These are phyloP conservation scores for Polychaeton citri DNA, from an alignment of 2,329 filamentous ascomycete species.

Conservation along the genomic window DNA sequence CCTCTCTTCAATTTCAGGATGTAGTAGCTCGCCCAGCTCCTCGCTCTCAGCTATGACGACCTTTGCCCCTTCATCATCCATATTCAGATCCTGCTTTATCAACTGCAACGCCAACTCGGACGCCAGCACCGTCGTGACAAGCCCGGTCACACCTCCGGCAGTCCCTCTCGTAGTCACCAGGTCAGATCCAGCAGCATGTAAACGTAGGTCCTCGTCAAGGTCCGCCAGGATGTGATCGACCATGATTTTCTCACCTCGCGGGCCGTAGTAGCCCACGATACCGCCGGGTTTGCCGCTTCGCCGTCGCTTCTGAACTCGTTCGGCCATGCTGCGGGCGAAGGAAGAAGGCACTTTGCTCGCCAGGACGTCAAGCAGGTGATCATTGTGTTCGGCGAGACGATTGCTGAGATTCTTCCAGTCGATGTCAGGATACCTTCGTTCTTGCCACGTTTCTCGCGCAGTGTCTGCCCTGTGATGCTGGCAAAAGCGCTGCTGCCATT, in stretches of 20 bases:
- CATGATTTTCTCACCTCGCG: constrained; percentile 21
- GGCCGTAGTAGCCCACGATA: constrained; percentile 22
- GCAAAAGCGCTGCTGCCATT: constrained; percentile 22
- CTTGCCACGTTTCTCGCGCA: constrained; percentile 16
- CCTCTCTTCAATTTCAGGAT: neutral
- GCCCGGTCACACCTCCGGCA: constrained; percentile 22
- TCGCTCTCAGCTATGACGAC: constrained; percentile 14
- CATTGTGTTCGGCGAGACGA: constrained; percentile 15
- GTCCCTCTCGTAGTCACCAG: constrained; percentile 18
- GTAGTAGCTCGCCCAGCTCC: constrained; percentile 2
- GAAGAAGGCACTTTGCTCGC: constrained; percentile 5
- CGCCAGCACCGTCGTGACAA: constrained; percentile 23
- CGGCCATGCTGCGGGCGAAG: neutral
- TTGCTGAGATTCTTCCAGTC: constrained; percentile 16
- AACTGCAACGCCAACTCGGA: constrained; percentile 23
- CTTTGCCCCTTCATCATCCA: constrained; percentile 11
- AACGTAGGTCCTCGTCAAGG: constrained; percentile 16
- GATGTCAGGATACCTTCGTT: constrained; percentile 19
- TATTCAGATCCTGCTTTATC: constrained; percentile 20
- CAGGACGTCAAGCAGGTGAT: constrained; percentile 13
- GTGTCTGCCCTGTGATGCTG: constrained; percentile 15
- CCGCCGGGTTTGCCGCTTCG: constrained; percentile 1
- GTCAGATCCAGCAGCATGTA: constrained; percentile 14
- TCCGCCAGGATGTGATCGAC: constrained; percentile 18
- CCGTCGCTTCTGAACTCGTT: neutral